Evolutionary conservation across 345 rosid species (phyloP), one percentile per base, ranked within the genome.

Genomic region (Anastatica hierochuntica): DNA sequence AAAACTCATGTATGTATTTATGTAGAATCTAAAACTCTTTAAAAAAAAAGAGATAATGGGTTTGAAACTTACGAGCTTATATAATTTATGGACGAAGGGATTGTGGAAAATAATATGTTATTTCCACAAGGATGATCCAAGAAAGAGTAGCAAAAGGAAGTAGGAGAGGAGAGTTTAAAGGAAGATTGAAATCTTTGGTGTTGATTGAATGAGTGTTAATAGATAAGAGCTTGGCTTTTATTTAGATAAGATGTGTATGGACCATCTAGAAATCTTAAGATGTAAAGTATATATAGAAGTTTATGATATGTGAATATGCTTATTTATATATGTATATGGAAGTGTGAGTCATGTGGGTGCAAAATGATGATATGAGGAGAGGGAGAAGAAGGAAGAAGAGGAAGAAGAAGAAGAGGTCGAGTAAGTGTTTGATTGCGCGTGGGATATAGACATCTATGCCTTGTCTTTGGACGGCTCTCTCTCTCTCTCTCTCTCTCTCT

Each of bases 361-460:
- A 52, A 49, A 57, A 49, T 57, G 64, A n/a, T n/a, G n/a, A n/a
- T n/a, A n/a, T n/a, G n/a, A n/a, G n/a, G n/a, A n/a, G n/a, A n/a
- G n/a, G n/a, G n/a, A n/a, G n/a, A n/a, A n/a, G n/a, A n/a, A n/a
- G n/a, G n/a, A n/a, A n/a, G n/a, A n/a, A n/a, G n/a, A n/a, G n/a
- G n/a, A n/a, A n/a, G n/a, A n/a, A n/a, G n/a, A n/a, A n/a, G n/a
- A n/a, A n/a, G n/a, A n/a, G n/a, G n/a, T n/a, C n/a, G n/a, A n/a
- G n/a, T n/a, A n/a, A n/a, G n/a, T n/a, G 57, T 40, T 61, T 77
- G 88, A 82, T 79, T 85, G 90, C 95, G 97, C 97, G 95, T 88
- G 97, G 95, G 84, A 78, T 76, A 63, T 50, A 63, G 50, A 43
- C 57, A 75, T 68, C 72, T 83, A 77, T 56, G 56, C 50, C 23